Percentiles rank a stretch among this genome's conserved stretches.
Conservation (phyloP, 768 basidiomycete species). For the Amanita polypyramis region DNA sequence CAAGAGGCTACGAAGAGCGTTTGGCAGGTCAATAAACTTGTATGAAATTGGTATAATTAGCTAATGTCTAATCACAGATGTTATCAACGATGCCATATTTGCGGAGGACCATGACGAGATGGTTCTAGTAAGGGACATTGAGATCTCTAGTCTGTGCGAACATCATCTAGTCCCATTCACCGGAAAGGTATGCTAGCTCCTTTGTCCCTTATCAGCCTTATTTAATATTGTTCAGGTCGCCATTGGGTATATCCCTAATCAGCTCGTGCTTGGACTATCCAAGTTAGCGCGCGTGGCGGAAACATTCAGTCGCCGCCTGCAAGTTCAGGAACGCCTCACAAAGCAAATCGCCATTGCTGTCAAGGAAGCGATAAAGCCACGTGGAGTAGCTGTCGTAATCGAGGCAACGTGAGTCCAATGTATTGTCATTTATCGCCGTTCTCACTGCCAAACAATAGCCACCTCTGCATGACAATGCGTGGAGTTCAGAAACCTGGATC, state of each 20-base stretch:
- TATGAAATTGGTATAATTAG: slow-evolving; percentile 12
- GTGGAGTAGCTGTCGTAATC: slow-evolving; percentile 98
- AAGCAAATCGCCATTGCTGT: slow-evolving; percentile 98
- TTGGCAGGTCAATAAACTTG: slow-evolving; percentile 52
- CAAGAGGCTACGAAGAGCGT: slow-evolving; percentile 94
- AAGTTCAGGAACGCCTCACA: slow-evolving; percentile 96
- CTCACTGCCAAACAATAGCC: slow-evolving; percentile 33
- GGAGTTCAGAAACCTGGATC: slow-evolving; percentile 98
- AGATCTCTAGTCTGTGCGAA: slow-evolving; percentile 95
- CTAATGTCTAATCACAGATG: slow-evolving; percentile 43
- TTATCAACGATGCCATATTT: slow-evolving; percentile 97
- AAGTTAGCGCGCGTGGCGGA: slow-evolving; percentile 97
- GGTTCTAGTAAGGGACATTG: slow-evolving; percentile 96
- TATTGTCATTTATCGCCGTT: neutral
- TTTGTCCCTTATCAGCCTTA: slow-evolving; percentile 15
- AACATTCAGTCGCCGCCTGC: slow-evolving; percentile 90
- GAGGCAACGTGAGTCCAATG: slow-evolving; percentile 74
- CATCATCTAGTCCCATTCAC: slow-evolving; percentile 98
- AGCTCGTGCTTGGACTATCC: slow-evolving; percentile 87
- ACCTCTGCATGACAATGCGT: slow-evolving; percentile 99
- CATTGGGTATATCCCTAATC: slow-evolving; percentile 95
- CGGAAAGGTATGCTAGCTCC: slow-evolving; percentile 57
- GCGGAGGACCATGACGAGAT: slow-evolving; percentile 99
- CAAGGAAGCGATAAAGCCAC: slow-evolving; percentile 94
- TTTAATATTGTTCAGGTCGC: slow-evolving; percentile 52